Evolutionary conservation across 1,284 basidiomycete species (phyloP).

Genomic region (Taiwanofungus camphoratus): DNA sequence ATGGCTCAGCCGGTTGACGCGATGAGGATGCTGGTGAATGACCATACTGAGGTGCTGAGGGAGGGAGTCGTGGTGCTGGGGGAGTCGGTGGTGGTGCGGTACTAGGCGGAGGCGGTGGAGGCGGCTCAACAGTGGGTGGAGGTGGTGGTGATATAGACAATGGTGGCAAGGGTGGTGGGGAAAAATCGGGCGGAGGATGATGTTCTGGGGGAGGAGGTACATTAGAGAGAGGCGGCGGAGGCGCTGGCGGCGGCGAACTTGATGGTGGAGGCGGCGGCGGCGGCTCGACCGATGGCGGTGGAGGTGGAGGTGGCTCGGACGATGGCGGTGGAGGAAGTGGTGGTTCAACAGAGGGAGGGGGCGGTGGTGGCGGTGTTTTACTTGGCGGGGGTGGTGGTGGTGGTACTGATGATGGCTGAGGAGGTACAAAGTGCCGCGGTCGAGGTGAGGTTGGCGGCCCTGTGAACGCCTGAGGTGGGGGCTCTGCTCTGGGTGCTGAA

Average conservation of each 20-base stretch:
- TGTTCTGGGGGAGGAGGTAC: constrained; percentile 9
- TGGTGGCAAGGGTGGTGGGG: constrained; percentile 22
- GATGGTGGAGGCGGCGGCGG: background rate
- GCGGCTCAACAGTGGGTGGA: constrained; percentile 9
- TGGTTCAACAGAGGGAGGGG: constrained; percentile 14
- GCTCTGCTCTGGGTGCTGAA: constrained; percentile 13
- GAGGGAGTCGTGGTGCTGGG: constrained; percentile 14
- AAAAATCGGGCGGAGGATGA: constrained; percentile 4
- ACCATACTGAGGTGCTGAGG: constrained; percentile 16
- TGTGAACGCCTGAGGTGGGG: constrained; percentile 13
- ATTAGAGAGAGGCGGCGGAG: constrained; percentile 14
- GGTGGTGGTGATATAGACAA: constrained; percentile 11
- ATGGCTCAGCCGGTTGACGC: constrained; percentile 1
- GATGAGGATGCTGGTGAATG: too few relatives aligned
- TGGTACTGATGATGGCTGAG: constrained; percentile 9
- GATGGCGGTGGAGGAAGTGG: constrained; percentile 15
- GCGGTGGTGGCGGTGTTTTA: constrained; percentile 14
- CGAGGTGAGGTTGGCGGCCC: constrained; percentile 22
- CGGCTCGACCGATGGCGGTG: constrained; percentile 6
- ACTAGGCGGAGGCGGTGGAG: constrained; percentile 15
- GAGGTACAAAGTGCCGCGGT: constrained; percentile 19
- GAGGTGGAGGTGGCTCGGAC: constrained; percentile 4
- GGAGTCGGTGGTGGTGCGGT: constrained; percentile 11
- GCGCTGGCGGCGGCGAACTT: constrained; percentile 5
- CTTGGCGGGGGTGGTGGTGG: constrained; percentile 14